Evolutionary conservation across 768 basidiomycete species (phyloP).

Genomic region (Dentipellis sp.): DNA sequence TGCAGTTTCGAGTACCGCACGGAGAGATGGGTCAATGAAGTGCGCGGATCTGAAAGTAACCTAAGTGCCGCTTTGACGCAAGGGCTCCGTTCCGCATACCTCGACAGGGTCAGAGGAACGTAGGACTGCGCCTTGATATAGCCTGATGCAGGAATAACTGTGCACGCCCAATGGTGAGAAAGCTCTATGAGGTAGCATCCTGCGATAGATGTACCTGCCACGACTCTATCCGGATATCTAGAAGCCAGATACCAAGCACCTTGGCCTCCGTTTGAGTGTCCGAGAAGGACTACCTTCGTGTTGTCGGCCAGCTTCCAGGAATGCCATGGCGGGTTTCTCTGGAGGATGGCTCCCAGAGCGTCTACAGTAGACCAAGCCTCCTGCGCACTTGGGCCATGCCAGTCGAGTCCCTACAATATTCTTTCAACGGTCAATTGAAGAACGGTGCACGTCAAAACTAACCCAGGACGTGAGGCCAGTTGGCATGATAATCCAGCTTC

Average conservation of each 20-base stretch:
- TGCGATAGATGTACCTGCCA: constrained; percentile 38
- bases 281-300: constrained; percentile 56
- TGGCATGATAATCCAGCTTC: constrained; percentile 74
- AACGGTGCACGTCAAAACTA: constrained; percentile 7
- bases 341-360: constrained; percentile 42
- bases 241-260: constrained; percentile 77
- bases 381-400: constrained; percentile 76
- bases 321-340: constrained; percentile 27
- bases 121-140: constrained; percentile 88
- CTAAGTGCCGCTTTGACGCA: neutral
- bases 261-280: constrained; percentile 92
- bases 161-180: neutral
- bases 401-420: constrained; percentile 66
- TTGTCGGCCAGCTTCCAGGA: constrained; percentile 28
- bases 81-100: constrained; percentile 22
- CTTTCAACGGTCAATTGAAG: neutral
- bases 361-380: constrained; percentile 62
- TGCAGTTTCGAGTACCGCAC: constrained; percentile 63
- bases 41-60: constrained; percentile 45
- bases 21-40: constrained; percentile 67
- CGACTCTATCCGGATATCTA: constrained; percentile 66
- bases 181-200: neutral
- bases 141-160: constrained; percentile 70
- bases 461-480: constrained; percentile 84
- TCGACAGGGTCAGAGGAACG: constrained; percentile 60